Base-by-base conservation (phyloP, 2,329 filamentous ascomycete genomes). In the Botrytis porri region DNA sequence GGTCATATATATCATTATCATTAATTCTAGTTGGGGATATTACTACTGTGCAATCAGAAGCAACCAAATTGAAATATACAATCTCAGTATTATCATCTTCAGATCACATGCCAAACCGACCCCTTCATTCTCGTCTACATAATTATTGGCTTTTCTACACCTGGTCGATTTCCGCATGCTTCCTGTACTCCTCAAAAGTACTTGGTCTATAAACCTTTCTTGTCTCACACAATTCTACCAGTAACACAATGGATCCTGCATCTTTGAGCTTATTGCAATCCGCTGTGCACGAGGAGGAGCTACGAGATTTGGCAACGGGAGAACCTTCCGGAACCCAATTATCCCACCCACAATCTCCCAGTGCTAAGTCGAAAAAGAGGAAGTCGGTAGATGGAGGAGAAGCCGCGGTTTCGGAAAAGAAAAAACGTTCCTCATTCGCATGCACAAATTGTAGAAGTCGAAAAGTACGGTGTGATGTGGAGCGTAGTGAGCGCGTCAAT, bases 381-480 rank as follows among this genome's bases (percentile, higher is more conserved):
- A 63, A 75, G n/a, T 73, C 73, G 25, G 43, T 77, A 10, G 76
- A 78, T 71, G 76, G 78, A 74, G 77, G 77, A 41, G 77, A 77
- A 61, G 72, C 75, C 0, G 78, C 78, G 48, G 77, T 77, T 1
- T 76, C 80, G 61, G 98, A 97, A 84, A 88, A 94, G 79, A 89
- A 97, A 84, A 88, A 94, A 79, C 89, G 95, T 80, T 94, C 95
- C n/a, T 94, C 94, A 16, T 93, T 95, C 78, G 95, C 95, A 29
- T 98, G 95, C 82, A 93, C 94, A 75, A 94, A 92, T 78, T 97
- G 95, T 83, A 89, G 95, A 79, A 90, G 92, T 73, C 90, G 95
- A 80, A 98, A 98, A 82, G 95, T 98, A 60, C 89, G 95, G 73
- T 98, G 95, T 84, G 95, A 98, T 84, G 94, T 97, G 73, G 94